Evolutionary conservation across 2,329 filamentous ascomycete genomes (phyloP), one percentile per base, ranked within the genome.

Genomic region (Penicillium freii): DNA sequence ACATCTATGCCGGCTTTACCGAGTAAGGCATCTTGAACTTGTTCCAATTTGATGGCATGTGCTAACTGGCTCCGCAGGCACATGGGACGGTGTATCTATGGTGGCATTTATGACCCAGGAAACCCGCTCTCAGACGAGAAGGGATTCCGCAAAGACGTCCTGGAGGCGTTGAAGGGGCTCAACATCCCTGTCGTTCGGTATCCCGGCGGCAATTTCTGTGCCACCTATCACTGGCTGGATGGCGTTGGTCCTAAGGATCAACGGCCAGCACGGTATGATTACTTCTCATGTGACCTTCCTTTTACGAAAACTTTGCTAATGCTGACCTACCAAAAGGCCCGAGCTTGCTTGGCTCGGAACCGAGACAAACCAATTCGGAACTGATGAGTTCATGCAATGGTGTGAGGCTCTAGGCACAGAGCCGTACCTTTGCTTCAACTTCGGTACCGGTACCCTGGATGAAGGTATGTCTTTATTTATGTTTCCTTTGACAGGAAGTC

Each of bases 21-120:
- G 90, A 94, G 89, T 90, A 78, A 75, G 84, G 73, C 19, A 13
- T 27, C 29, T 42, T 19, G 19, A 8, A 13, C 6, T 40, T 19
- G 19, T 13, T 39, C 23, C 21, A 27, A 7, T 19, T 31, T 10
- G 2, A 40, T 40, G 17, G 10, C 19, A 29, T 60, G 39, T n/a
- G 60, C 57, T 69, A 40, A 68, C 52, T 36, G 7, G 54, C 45
- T 49, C 51, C 13, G 33, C 64, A 91, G 88, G 67, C 91, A 94
- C 75, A 94, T 94, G 90, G 90, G 90, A 67, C 85, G 90, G 60
- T 94, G 90, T 78, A 92, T 94, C 69, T 93, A 94, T 72, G 89
- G 89, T 62, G 90, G 91, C 62, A 88, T 94, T 70, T 93, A 92
- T 75, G 90, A 93, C 65, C 90, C 89, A 1, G 83, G 81, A 34